phyloP scores from a whole-genome alignment of 495 filamentous ascomycete genomes.

The Neurospora sp. region DNA sequence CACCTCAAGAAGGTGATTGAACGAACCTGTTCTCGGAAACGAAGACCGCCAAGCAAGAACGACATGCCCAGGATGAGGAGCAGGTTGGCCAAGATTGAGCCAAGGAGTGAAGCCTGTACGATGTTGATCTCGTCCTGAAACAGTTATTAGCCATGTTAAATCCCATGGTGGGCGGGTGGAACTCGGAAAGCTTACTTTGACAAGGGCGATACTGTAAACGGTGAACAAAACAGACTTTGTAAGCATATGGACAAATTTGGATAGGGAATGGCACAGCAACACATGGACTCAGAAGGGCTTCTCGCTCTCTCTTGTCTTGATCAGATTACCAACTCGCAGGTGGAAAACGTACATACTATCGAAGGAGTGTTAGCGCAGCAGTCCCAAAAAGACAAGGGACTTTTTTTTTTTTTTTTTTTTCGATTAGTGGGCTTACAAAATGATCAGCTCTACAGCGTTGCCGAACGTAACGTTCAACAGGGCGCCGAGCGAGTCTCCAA shows the following conservation, averaged over 20 bases:
- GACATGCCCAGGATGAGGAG: slow-evolving; percentile 86
- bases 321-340: slow-evolving; percentile 10
- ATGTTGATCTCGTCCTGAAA: slow-evolving; percentile 72
- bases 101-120: slow-evolving; percentile 79
- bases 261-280: neutral
- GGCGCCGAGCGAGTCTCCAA: slow-evolving; percentile 74
- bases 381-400: neutral
- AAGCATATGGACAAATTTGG: neutral
- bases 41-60: slow-evolving; percentile 75
- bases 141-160: slow-evolving; percentile 20
- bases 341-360: slow-evolving; percentile 18
- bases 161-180: neutral
- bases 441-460: slow-evolving; percentile 60
- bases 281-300: slow-evolving; percentile 14
- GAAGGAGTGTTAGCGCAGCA: neutral
- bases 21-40: slow-evolving; percentile 72
- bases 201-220: slow-evolving; percentile 50
- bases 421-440: slow-evolving; percentile 17
- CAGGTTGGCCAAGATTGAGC: slow-evolving; percentile 80
- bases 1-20: neutral
- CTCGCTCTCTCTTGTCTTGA: slow-evolving; percentile 26
- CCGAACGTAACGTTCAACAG: slow-evolving; percentile 83
- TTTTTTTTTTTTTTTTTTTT: neutral
- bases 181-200: slow-evolving; percentile 39
- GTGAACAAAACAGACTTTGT: slow-evolving; percentile 7